Conservation (phyloP, 1,284 basidiomycete species). For the Cryptococcus hybrid region DNA sequence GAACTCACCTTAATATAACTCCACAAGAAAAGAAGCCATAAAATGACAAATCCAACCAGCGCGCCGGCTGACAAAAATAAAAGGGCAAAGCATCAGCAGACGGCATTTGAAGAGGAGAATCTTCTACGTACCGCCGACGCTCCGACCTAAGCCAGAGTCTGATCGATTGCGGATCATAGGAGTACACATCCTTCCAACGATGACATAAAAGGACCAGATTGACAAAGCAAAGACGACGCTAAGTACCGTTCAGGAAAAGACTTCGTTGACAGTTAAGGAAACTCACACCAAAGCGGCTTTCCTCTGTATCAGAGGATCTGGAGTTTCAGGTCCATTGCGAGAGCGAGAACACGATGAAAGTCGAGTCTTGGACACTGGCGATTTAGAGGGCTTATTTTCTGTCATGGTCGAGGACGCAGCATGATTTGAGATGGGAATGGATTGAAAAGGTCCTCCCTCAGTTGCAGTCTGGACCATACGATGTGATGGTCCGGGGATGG, state of each 20-base stretch:
- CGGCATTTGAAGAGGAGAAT: background rate
- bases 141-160: slow-evolving; percentile 53
- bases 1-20: slow-evolving; percentile 62
- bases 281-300: slow-evolving; percentile 31
- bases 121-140: slow-evolving; percentile 59
- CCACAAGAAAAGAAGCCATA: slow-evolving; percentile 71
- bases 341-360: no score
- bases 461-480: no score
- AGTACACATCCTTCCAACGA: slow-evolving; percentile 63
- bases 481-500: no score
- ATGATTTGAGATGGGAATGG: no score
- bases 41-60: slow-evolving; percentile 58
- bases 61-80: slow-evolving; percentile 55
- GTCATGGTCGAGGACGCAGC: no score
- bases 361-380: no score
- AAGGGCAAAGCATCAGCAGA: background rate
- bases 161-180: slow-evolving; percentile 58
- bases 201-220: slow-evolving; percentile 61
- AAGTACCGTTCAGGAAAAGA: background rate
- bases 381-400: no score
- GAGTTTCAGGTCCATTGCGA: no score
- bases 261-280: background rate
- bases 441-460: no score
- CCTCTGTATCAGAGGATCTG: slow-evolving; percentile 27
- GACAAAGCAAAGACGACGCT: slow-evolving; percentile 37